phyloP scores from a whole-genome alignment of 805 yeast species.

The Saccharomycopsis selenospora region DNA sequence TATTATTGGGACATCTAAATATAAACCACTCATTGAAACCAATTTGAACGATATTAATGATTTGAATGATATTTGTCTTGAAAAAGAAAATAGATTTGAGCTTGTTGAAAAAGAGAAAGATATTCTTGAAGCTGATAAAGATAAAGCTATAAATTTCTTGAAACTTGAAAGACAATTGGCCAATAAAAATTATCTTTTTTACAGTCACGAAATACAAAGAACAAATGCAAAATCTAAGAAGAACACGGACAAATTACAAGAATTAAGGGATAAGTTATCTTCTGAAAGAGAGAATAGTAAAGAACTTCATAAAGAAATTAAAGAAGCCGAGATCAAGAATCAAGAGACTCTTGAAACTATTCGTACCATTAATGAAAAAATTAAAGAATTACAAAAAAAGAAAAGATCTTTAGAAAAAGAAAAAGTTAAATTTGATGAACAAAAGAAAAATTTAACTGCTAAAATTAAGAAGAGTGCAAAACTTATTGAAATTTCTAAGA shows the following conservation, averaged over 20 bases:
- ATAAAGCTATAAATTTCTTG: conserved; percentile 61
- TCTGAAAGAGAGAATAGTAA: conserved; percentile 37
- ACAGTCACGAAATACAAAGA: conserved; percentile 43
- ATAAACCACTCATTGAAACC: conserved; percentile 69
- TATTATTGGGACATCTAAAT: conserved; percentile 88
- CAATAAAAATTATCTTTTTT: conserved; percentile 44
- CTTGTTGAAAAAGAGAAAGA: conserved; percentile 73
- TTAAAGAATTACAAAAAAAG: conserved; percentile 28
- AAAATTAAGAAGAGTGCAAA: conserved; percentile 57
- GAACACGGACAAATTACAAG: conserved; percentile 33
- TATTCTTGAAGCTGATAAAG: conserved; percentile 54
- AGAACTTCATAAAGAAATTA: conserved; percentile 35
- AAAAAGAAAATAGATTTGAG: conserved; percentile 71
- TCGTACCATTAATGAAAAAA: conserved; percentile 20
- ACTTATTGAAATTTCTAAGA: conserved; percentile 40
- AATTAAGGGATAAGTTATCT: conserved; percentile 35
- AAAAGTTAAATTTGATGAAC: conserved; percentile 51
- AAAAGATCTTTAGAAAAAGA: conserved; percentile 24
- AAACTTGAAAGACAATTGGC: conserved; percentile 55
- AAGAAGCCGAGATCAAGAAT: conserved; percentile 27
- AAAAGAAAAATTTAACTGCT: conserved; percentile 52
- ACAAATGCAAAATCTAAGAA: conserved; percentile 35
- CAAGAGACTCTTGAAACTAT: conserved; percentile 26
- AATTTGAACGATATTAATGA: conserved; percentile 54
- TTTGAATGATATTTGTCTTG: conserved; percentile 73